Conservation (phyloP, 371 early-diverging fungal species). For the Mucor lusitanicus region DNA sequence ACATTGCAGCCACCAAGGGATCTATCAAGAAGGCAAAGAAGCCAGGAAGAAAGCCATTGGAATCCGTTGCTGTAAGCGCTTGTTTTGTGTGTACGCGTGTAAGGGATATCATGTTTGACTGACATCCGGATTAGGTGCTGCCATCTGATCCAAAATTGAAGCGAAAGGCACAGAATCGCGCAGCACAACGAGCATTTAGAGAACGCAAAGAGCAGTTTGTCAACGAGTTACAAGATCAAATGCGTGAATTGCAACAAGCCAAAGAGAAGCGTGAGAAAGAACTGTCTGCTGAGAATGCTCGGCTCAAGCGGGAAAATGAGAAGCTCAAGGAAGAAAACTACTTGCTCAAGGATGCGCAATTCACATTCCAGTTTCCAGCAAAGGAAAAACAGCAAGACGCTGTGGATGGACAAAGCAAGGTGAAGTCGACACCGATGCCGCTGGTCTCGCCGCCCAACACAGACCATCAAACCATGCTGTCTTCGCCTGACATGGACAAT, state of each 20-base stretch:
- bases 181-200: slow-evolving; percentile 77
- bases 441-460: slow-evolving; percentile 5
- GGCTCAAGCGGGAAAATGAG: slow-evolving; percentile 58
- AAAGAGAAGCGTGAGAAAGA: slow-evolving; percentile 54
- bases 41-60: slow-evolving; percentile 43
- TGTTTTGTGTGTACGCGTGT: too few species aligned
- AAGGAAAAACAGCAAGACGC: background rate
- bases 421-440: slow-evolving; percentile 4
- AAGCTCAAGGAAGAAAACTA: slow-evolving; percentile 43
- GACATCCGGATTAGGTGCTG: background rate
- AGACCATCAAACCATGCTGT: background rate
- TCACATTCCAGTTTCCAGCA: slow-evolving; percentile 5
- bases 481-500: background rate
- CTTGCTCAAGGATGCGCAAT: slow-evolving; percentile 16
- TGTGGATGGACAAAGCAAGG: slow-evolving; percentile 12
- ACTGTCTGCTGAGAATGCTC: slow-evolving; percentile 49
- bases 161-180: slow-evolving; percentile 76
- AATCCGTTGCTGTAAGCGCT: slow-evolving; percentile 11
- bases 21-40: slow-evolving; percentile 26
- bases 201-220: slow-evolving; percentile 72
- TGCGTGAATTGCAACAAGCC: slow-evolving; percentile 68
- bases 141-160: slow-evolving; percentile 31
- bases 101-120: background rate
- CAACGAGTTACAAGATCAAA: slow-evolving; percentile 62
- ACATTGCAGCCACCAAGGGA: background rate